These are phyloP conservation scores for Lipomyces yarrowii DNA, from an alignment of 1,139 yeast species.

Conservation along the genomic window DNA sequence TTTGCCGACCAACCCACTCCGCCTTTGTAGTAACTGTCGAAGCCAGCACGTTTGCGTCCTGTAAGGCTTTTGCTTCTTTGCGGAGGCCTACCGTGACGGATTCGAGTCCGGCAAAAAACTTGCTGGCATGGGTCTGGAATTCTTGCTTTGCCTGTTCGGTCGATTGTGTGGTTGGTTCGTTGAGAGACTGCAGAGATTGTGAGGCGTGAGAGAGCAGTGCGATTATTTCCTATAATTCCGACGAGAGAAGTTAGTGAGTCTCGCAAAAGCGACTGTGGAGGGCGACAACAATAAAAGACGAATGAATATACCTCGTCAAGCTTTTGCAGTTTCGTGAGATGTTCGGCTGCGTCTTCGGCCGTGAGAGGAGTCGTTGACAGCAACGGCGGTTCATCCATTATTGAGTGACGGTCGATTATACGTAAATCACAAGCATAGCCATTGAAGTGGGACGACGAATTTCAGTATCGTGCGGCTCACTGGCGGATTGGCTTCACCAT, in stretches of 20 bases:
- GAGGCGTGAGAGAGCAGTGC: slow-evolving; percentile 18
- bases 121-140: slow-evolving; percentile 40
- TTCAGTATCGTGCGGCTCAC: background rate
- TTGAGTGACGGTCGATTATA: background rate
- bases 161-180: slow-evolving; percentile 7
- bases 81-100: slow-evolving; percentile 46
- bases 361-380: background rate
- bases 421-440: background rate
- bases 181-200: slow-evolving; percentile 16
- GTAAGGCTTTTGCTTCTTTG: slow-evolving; percentile 46
- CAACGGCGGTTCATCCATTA: background rate
- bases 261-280: background rate
- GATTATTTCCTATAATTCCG: slow-evolving; percentile 16
- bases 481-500: background rate
- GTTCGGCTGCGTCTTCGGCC: slow-evolving; percentile 19
- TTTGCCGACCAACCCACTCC: slow-evolving; percentile 41
- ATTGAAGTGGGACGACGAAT: background rate
- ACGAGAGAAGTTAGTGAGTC: background rate
- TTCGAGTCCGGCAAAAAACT: slow-evolving; percentile 42
- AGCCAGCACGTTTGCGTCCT: slow-evolving; percentile 46
- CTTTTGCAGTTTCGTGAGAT: slow-evolving; percentile 20
- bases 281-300: background rate
- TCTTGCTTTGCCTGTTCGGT: slow-evolving; percentile 17
- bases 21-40: slow-evolving; percentile 44
- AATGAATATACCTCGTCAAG: slow-evolving; percentile 24